Percentiles rank a stretch among this genome's conserved stretches.
Conservation (phyloP, 768 basidiomycete genomes). For the Boletales sp. region DNA sequence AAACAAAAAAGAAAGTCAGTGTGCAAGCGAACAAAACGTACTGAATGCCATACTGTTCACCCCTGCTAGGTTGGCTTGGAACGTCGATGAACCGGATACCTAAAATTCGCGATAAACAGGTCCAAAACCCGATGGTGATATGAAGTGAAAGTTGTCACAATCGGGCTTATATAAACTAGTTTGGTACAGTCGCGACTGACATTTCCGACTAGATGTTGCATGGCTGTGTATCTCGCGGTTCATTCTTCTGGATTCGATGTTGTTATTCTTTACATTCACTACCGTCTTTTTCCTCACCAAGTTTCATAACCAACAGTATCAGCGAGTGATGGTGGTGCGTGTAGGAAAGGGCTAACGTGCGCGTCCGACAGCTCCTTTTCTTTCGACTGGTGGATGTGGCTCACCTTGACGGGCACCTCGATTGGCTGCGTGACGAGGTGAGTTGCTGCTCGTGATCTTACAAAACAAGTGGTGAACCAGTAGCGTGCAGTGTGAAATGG, state of each 20-base stretch:
- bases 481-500: slow-evolving; percentile 76
- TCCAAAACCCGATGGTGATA: too few relatives aligned
- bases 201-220: slow-evolving; percentile 70
- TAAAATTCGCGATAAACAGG: too few relatives aligned
- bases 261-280: slow-evolving; percentile 96
- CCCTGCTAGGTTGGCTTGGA: neutral
- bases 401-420: slow-evolving; percentile 87
- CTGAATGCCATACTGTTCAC: slow-evolving; percentile 33
- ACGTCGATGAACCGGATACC: too few relatives aligned
- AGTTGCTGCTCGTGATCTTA: slow-evolving; percentile 5
- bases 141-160: too few relatives aligned
- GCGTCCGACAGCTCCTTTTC: slow-evolving; percentile 69
- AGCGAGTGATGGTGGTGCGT: slow-evolving; percentile 46
- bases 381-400: slow-evolving; percentile 97
- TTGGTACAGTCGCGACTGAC: neutral
- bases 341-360: slow-evolving; percentile 1
- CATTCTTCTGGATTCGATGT: slow-evolving; percentile 96
- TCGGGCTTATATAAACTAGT: too few relatives aligned
- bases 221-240: slow-evolving; percentile 98
- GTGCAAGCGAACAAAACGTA: slow-evolving; percentile 5
- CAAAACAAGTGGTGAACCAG: neutral
- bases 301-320: slow-evolving; percentile 94
- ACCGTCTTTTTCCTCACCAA: slow-evolving; percentile 93
- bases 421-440: slow-evolving; percentile 95
- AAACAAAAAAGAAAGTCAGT: too few relatives aligned